phyloP scores from a whole-genome alignment of 371 early-diverging fungal genomes.

The Mucor sp. region DNA sequence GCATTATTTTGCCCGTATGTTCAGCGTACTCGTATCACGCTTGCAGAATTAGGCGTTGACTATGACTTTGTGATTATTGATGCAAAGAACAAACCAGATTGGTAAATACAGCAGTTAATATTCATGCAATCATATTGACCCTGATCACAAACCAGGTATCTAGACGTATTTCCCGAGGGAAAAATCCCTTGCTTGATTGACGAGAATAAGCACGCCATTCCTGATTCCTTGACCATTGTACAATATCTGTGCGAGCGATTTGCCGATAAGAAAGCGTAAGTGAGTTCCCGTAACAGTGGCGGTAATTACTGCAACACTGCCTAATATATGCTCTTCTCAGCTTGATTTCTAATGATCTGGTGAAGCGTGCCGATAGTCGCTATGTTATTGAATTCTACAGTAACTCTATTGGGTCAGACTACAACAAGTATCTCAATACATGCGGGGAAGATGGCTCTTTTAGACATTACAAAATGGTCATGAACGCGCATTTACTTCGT shows the following conservation, averaged over 20 bases:
- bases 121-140: background rate
- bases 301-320: background rate
- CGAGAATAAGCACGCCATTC: background rate
- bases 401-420: background rate
- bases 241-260: background rate
- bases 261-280: background rate
- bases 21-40: background rate
- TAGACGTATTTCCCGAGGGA: background rate
- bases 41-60: background rate
- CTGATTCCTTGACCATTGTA: background rate
- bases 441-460: background rate
- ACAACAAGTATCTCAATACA: background rate
- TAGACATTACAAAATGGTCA: background rate
- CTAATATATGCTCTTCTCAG: background rate
- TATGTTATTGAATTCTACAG: background rate
- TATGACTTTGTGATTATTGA: background rate
- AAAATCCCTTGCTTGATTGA: background rate
- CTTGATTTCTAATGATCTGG: background rate
- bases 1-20: background rate
- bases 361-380: background rate
- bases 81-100: background rate
- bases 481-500: background rate
- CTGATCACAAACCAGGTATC: background rate
- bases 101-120: background rate
- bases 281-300: too few relatives aligned